These are phyloP conservation scores for Plectosphaerella cucumerina DNA, from an alignment of 2,329 filamentous ascomycete genomes.

Conservation along the genomic window DNA sequence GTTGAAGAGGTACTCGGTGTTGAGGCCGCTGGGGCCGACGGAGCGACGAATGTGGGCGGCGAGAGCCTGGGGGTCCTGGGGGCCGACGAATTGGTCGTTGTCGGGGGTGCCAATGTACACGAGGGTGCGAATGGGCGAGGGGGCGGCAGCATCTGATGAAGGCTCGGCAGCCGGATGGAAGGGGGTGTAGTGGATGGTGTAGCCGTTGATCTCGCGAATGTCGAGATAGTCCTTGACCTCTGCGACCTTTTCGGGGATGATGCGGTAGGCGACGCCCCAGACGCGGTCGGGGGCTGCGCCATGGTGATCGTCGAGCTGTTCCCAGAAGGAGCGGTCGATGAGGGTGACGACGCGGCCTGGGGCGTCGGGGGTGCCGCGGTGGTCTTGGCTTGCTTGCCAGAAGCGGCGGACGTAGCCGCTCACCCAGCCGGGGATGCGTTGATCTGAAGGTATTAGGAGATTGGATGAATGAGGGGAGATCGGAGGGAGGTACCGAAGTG, in stretches of 20 bases:
- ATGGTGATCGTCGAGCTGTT: constrained; percentile 66
- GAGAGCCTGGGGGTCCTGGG: constrained; percentile 72
- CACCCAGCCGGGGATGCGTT: constrained; percentile 82
- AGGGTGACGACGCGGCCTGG: constrained; percentile 92
- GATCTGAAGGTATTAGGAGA: constrained; percentile 51
- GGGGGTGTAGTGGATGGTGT: constrained; percentile 85
- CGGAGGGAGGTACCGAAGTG: constrained; percentile 67
- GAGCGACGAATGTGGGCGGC: constrained; percentile 78
- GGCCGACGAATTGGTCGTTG: constrained; percentile 87
- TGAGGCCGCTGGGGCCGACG: constrained; percentile 79
- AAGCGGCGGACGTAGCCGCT: constrained; percentile 92
- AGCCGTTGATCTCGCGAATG: constrained; percentile 96
- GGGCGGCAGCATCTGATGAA: constrained; percentile 21
- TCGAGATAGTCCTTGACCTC: constrained; percentile 89
- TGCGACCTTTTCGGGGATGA: constrained; percentile 64
- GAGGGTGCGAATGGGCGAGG: constrained; percentile 49
- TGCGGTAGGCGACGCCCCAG: constrained; percentile 92
- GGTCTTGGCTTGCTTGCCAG: constrained; percentile 91
- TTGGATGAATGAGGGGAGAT: constrained; percentile 4
- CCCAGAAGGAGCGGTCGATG: constrained; percentile 81
- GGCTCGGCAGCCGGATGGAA: constrained; percentile 61
- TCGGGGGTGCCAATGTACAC: constrained; percentile 93
- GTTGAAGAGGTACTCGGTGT: constrained; percentile 82
- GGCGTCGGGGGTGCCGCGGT: constrained; percentile 82
- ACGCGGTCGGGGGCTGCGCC: constrained; percentile 60